Evolutionary conservation across 768 basidiomycete genomes (phyloP), one percentile per base, ranked within the genome.

Genomic region (Trametes sanguinea): DNA sequence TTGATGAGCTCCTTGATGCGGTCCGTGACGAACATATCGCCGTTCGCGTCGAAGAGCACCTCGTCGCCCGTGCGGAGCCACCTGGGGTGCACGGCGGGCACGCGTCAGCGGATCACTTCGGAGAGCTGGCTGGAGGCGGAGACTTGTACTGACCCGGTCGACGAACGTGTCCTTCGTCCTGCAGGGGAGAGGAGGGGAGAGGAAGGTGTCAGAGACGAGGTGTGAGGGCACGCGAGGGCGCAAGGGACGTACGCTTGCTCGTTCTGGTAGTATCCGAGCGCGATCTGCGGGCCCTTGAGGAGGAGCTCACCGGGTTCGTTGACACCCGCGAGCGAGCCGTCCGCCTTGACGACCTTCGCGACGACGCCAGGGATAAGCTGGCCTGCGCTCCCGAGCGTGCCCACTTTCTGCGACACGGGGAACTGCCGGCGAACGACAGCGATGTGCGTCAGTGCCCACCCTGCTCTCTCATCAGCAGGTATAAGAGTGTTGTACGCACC

Each of bases 31-130:
- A 83, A 84, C 4, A 90, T 64, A 57, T 89, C 84, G 8, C 79
- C 78, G 59, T 86, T 81, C 67, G 78, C 71, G 52, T 79, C 76
- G 51, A 90, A 80, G 59, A 76, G 71, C 2, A 81, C 88, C 69
- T 88, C 84, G 65, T 90, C 88, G 2, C 88, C 88, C 0, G 88
- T 89, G 53, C 76, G 78, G 2, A 88, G 79, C 86, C 85, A 89
- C 37, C 86, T 85, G 35, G 6, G 5, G 42, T 8, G 46, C 0
- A 6, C 37, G 6, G 16, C 16, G 44, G 27, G 27, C 11, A 55
- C 45, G 52, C 1, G 35, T 32, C 29, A 42, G 44, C 33, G 17
- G 9, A 22, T 22, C 22, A 22, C 22, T 22, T 32, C 3, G 16
- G 37, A n/a, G 11, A 2, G 47, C 14, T 4, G 83, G 79, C 10